These are phyloP conservation scores for Zymoseptoria ardabiliae DNA, from an alignment of 2,329 filamentous ascomycete genomes.

Conservation along the genomic window DNA sequence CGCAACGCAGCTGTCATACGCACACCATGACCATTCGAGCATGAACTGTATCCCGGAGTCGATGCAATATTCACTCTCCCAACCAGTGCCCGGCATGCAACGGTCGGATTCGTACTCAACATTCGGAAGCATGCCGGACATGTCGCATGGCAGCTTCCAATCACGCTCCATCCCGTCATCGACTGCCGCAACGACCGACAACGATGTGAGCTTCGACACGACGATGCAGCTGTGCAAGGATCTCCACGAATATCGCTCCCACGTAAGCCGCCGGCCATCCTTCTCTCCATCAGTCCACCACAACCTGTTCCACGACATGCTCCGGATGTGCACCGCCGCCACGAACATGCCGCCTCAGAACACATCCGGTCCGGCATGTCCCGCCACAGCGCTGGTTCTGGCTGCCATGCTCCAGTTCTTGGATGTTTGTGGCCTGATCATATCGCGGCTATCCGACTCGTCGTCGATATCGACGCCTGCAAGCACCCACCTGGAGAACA, in stretches of 20 bases:
- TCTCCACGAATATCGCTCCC: conserved; percentile 5
- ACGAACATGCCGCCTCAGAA: conserved; percentile 1
- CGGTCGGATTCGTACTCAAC: background rate
- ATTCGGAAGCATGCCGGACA: background rate
- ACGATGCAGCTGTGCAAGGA: conserved; percentile 5
- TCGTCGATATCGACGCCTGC: background rate
- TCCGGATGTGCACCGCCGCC: conserved; percentile 4
- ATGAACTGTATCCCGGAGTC: background rate
- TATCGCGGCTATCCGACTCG: background rate
- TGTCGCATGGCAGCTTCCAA: background rate
- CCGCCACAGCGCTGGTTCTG: conserved; percentile 3
- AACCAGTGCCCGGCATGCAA: background rate
- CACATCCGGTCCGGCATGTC: conserved; percentile 1
- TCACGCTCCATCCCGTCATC: background rate
- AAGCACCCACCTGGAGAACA: conserved; percentile 2
- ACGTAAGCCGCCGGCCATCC: background rate
- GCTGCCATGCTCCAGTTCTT: conserved; percentile 6
- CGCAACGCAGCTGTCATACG: background rate
- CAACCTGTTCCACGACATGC: conserved; percentile 1
- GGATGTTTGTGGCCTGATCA: conserved; percentile 3
- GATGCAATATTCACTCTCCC: background rate
- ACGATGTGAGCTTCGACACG: conserved; percentile 2
- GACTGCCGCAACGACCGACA: background rate
- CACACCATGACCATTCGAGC: background rate
- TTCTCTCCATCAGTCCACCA: conserved; percentile 3